These are phyloP conservation scores for Aspergillus sp. DNA, from an alignment of 2,329 filamentous ascomycete genomes.

Conservation along the genomic window DNA sequence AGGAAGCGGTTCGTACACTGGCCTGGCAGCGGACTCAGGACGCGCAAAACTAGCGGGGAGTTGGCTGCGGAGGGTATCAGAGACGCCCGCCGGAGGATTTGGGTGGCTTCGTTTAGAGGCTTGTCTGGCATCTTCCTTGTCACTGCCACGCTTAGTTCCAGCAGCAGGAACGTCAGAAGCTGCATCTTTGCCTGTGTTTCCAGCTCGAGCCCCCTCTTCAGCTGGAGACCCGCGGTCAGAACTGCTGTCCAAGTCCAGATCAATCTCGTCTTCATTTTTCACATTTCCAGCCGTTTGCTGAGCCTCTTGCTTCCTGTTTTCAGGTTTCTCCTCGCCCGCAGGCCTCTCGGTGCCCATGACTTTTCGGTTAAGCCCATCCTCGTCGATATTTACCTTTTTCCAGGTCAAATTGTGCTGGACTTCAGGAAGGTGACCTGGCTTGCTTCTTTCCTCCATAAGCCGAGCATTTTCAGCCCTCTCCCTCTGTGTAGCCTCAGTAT, in stretches of 20 bases:
- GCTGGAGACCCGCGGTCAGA: constrained; percentile 9
- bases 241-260: constrained; percentile 23
- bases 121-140: background rate
- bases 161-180: background rate
- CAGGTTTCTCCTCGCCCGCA: constrained; percentile 5
- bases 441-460: constrained; percentile 16
- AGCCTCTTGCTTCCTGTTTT: constrained; percentile 14
- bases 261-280: constrained; percentile 46
- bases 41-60: constrained; percentile 65
- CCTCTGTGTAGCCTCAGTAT: constrained; percentile 19
- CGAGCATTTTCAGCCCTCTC: constrained; percentile 26
- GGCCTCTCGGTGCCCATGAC: constrained; percentile 12
- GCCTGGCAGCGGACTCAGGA: constrained; percentile 26
- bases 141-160: too few relatives aligned
- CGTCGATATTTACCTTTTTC: constrained; percentile 27
- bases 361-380: constrained; percentile 16
- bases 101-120: background rate
- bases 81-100: constrained; percentile 32
- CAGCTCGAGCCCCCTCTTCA: constrained; percentile 5
- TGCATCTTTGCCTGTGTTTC: background rate
- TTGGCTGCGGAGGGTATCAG: constrained; percentile 59
- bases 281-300: constrained; percentile 10
- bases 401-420: constrained; percentile 28
- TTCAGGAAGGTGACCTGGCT: constrained; percentile 9
- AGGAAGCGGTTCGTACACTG: constrained; percentile 56